Percentiles rank a stretch among this genome's conserved stretches.
Conservation (phyloP, 2,329 filamentous ascomycete genomes). For the Graphilbum sp. region DNA sequence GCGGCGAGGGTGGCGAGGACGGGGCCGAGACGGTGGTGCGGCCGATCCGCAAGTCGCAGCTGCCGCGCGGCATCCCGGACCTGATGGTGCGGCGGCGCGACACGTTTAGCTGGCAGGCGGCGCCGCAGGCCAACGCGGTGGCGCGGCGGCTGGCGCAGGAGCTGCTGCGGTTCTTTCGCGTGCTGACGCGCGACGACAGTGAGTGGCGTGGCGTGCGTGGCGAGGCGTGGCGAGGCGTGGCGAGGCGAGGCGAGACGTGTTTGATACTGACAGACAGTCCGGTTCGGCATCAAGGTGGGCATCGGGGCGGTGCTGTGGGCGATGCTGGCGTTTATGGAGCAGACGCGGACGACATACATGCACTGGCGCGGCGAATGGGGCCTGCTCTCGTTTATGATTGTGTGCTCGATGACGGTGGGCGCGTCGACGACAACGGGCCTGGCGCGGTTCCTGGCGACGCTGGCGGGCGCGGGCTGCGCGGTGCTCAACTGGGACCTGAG, state of each 20-base stretch:
- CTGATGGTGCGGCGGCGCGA: conserved; percentile 34
- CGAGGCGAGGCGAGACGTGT: no score
- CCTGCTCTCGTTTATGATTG: conserved; percentile 90
- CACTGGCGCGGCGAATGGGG: conserved; percentile 96
- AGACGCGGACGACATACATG: conserved; percentile 63
- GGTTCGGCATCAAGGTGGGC: conserved; percentile 85
- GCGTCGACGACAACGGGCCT: conserved; percentile 86
- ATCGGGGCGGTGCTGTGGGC: conserved; percentile 80
- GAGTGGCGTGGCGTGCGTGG: no score
- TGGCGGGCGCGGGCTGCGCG: conserved; percentile 62
- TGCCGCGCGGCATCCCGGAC: conserved; percentile 39
- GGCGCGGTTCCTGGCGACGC: conserved; percentile 72
- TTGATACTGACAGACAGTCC: no score
- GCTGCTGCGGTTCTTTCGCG: conserved; percentile 27
- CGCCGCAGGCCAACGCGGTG: conserved; percentile 26
- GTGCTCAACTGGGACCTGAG: conserved; percentile 64
- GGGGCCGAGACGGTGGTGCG: conserved; percentile 17
- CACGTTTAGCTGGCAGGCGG: conserved; percentile 39
- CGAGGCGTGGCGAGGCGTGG: no score
- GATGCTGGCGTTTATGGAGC: conserved; percentile 68
- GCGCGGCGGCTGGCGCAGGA: conserved; percentile 28
- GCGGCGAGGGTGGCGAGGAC: neutral
- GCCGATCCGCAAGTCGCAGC: conserved; percentile 33
- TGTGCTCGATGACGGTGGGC: conserved; percentile 94
- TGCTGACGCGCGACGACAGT: conserved; percentile 37